These are phyloP conservation scores for Macrolepiota dolichaula DNA, from an alignment of 768 basidiomycete genomes.

Conservation along the genomic window DNA sequence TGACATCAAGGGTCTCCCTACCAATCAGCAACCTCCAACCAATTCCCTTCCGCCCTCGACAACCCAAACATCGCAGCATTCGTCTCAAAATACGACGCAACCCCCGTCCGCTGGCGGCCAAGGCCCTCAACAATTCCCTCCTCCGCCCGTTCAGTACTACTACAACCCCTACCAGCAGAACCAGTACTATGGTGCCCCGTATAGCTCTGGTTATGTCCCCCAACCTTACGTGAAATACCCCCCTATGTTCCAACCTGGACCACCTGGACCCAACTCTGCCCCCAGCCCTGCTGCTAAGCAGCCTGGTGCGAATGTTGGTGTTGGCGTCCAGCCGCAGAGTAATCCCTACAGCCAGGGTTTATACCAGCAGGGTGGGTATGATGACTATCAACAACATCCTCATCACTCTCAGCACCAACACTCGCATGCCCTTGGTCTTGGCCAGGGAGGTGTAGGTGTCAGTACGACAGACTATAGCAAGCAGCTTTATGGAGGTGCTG, in stretches of 20 bases:
- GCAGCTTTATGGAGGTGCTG: constrained; percentile 43
- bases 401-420: constrained; percentile 52
- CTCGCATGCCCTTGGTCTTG: constrained; percentile 39
- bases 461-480: constrained; percentile 39
- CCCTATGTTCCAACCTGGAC: constrained; percentile 69
- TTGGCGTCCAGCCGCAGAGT: constrained; percentile 40
- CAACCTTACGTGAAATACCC: constrained; percentile 79
- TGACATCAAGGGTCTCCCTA: constrained; percentile 68
- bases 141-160: constrained; percentile 52
- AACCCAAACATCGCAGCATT: constrained; percentile 54
- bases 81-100: constrained; percentile 48
- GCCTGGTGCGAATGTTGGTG: constrained; percentile 51
- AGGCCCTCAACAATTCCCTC: constrained; percentile 67
- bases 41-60: constrained; percentile 49
- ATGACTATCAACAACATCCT: constrained; percentile 51
- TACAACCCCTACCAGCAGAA: constrained; percentile 69
- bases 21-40: constrained; percentile 45
- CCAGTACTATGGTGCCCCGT: constrained; percentile 74
- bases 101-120: constrained; percentile 59
- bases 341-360: constrained; percentile 63
- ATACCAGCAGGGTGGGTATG: constrained; percentile 51
- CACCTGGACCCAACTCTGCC: constrained; percentile 63
- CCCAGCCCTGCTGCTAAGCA: constrained; percentile 68
- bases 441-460: constrained; percentile 36
- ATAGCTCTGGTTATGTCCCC: constrained; percentile 57